Base-by-base conservation (phyloP, 331 rosid species). In the Cucumis variabilis region DNA sequence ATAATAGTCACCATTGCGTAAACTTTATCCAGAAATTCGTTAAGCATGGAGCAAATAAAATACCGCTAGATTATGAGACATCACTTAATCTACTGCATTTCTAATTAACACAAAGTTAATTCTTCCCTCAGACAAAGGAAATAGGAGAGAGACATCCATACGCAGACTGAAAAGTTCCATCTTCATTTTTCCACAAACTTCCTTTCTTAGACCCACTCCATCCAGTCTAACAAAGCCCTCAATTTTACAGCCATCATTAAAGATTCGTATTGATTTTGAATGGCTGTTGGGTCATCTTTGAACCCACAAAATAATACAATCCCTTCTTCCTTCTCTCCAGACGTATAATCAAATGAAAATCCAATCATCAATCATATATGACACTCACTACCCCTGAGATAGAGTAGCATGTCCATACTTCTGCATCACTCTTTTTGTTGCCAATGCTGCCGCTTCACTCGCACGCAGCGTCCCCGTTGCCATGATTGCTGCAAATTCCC, bases 391-490 rank as follows among this genome's bases (percentile, higher is more conserved):
- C 78, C 94, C 84, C 88, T 92, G 94, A 16, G 98, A 90, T 75
- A 91, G 60, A 4, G 92, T 88, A 11, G 58, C 87, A 9, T 91
- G 92, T 3, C 98, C 98, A 23, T 96, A 92, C 92, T 92, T 93
- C 82, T 94, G 93, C 99, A 97, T 97, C 55, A 97, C 99, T 90
- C 96, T 91, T 82, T 75, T 96, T 0, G 99, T 96, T 19, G 99
- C 99, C 60, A 97, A 93, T 5, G 98, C 94, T 16, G 99, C 99
- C 28, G 99, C 99, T 89, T 97, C 99, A 20, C 99, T 96, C 2
- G 99, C 99, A 6, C 98, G 98, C 91, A 96, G 75, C 17, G 99
- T 94, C 46, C 99, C 99, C 0, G 94, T 91, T 9, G 96, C 98
- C 99, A 96, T 97, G 67, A 96, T 91, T 7, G 98, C 94, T 10